Percentiles rank a stretch among this genome's conserved stretches.
These are phyloP conservation scores for Pseudonitzschia multiseries DNA, from an alignment of 108 stramenopile genomes.

Conservation along the genomic window DNA sequence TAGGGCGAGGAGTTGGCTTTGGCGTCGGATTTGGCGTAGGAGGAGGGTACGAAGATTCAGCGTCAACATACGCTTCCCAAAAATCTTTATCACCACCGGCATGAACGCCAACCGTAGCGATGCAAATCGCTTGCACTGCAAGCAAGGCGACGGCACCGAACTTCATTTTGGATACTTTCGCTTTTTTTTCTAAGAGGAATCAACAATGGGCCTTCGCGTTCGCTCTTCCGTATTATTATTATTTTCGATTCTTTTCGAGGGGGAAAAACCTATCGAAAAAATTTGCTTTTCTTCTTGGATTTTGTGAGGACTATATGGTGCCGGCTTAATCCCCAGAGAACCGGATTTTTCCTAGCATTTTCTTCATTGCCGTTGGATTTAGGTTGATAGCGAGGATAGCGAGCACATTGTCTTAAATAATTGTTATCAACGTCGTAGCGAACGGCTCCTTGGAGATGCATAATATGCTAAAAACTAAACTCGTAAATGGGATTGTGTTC, in stretches of 20 bases:
- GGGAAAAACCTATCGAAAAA: background rate
- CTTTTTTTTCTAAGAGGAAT: background rate
- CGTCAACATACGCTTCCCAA: slow-evolving; percentile 2
- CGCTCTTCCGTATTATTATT: background rate
- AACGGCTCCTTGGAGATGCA: background rate
- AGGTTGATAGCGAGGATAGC: background rate
- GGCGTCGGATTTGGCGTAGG: background rate
- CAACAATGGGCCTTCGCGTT: background rate
- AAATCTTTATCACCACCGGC: background rate
- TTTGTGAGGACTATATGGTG: too few species aligned
- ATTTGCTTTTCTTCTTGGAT: too few species aligned
- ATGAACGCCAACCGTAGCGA: background rate
- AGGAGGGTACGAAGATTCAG: background rate
- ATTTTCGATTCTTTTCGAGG: background rate
- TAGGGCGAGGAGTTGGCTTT: background rate
- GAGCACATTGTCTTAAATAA: background rate
- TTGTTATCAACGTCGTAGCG: too few species aligned
- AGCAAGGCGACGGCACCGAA: background rate
- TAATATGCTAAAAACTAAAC: background rate
- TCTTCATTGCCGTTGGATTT: too few species aligned
- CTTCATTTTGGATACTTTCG: background rate
- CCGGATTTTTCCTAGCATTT: too few species aligned
- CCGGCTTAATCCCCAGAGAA: too few species aligned
- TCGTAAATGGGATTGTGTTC: background rate
- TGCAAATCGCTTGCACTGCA: background rate